phyloP scores from a whole-genome alignment of 768 basidiomycete genomes.

The Lanmaoa pseudosensibilis region DNA sequence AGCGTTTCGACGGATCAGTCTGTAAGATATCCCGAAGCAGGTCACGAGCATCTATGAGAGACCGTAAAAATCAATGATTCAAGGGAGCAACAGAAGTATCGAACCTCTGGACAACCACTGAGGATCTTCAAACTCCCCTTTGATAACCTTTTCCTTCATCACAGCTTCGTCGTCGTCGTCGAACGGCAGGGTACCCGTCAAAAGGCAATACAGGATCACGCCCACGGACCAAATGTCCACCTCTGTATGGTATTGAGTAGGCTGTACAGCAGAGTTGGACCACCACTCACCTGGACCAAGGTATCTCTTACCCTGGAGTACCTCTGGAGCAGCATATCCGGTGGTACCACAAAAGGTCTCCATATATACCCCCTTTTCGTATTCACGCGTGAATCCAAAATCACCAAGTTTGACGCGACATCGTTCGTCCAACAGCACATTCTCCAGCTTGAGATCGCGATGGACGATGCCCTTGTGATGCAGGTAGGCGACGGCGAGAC shows the following conservation, averaged over 20 bases:
- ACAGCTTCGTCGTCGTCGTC: slow-evolving; percentile 84
- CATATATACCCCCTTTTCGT: slow-evolving; percentile 72
- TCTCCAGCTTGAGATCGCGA: slow-evolving; percentile 95
- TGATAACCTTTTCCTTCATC: slow-evolving; percentile 83
- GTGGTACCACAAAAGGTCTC: slow-evolving; percentile 97
- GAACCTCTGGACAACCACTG: slow-evolving; percentile 86
- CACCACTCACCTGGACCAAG: slow-evolving; percentile 73
- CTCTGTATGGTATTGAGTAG: slow-evolving; percentile 49
- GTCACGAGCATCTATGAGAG: slow-evolving; percentile 72
- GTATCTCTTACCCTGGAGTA: slow-evolving; percentile 86
- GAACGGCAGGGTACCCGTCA: slow-evolving; percentile 88
- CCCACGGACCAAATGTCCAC: slow-evolving; percentile 96
- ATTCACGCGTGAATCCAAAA: slow-evolving; percentile 94
- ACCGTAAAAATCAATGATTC: slow-evolving; percentile 4
- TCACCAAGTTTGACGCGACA: slow-evolving; percentile 93
- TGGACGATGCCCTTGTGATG: slow-evolving; percentile 94
- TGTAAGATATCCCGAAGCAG: slow-evolving; percentile 76
- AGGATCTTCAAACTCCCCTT: slow-evolving; percentile 88
- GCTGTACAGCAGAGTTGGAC: not conserved
- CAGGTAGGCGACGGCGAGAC: slow-evolving; percentile 89
- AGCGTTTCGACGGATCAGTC: slow-evolving; percentile 72
- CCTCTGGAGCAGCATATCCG: slow-evolving; percentile 91
- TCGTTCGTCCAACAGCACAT: slow-evolving; percentile 86
- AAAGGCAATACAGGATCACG: slow-evolving; percentile 84
- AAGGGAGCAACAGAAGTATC: slow-evolving; percentile 19